phyloP scores from a whole-genome alignment of 139 green algal genomes.

The Volvox africanus region DNA sequence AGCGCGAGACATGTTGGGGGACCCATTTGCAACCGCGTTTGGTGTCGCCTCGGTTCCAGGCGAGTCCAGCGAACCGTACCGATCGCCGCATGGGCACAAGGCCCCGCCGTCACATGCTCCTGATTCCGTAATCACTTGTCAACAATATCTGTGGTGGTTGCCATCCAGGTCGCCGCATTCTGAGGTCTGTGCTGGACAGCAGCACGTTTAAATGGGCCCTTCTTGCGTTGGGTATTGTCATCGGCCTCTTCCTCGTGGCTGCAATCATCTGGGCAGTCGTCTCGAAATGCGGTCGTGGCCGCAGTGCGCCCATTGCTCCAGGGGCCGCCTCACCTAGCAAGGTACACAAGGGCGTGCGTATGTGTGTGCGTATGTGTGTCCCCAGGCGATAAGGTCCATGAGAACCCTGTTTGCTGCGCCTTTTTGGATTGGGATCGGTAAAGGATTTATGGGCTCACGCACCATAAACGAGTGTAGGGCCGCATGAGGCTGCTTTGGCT shows the following conservation, averaged over 20 bases:
- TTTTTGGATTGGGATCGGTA: too few species aligned
- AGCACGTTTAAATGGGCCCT: conserved; percentile 13
- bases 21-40: not conserved
- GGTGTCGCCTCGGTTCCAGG: not conserved
- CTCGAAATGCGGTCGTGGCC: not conserved
- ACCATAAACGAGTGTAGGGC: too few species aligned
- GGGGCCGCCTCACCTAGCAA: too few species aligned
- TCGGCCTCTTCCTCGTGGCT: conserved; percentile 2
- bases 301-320: conserved; percentile 12
- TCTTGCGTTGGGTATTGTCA: not conserved
- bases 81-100: not conserved
- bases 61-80: not conserved
- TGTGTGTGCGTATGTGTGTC: not conserved
- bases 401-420: too few species aligned
- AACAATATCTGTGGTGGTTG: not conserved
- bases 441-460: too few species aligned
- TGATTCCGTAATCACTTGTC: not conserved
- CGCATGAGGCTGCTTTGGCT: too few species aligned
- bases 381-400: too few species aligned
- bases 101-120: too few species aligned
- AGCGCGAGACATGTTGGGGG: too few species aligned
- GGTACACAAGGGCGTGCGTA: not conserved
- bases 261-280: conserved; percentile 30
- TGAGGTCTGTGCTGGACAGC: conserved; percentile 5
- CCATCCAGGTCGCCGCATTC: not conserved